Evolutionary conservation across 768 basidiomycete genomes (phyloP).

Genomic region (Hemileccinum rubropunctum): DNA sequence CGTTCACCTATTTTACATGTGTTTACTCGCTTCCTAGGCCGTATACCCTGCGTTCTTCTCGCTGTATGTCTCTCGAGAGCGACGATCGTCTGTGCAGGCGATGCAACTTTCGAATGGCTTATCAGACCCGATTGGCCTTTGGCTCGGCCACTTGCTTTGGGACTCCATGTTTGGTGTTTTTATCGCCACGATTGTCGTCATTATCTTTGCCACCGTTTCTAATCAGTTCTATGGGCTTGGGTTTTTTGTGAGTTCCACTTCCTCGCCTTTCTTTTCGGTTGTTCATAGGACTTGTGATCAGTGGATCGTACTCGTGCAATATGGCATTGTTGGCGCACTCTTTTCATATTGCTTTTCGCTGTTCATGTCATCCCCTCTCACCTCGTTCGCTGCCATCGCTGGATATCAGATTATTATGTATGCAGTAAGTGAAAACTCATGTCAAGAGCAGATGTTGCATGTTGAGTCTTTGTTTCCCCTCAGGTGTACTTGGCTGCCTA

Average conservation of each 20-base stretch:
- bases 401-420: constrained; percentile 74
- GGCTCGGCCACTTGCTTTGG: constrained; percentile 78
- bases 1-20: neutral
- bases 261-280: neutral
- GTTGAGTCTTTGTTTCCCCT: neutral
- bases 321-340: constrained; percentile 64
- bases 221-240: constrained; percentile 70
- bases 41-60: constrained; percentile 83
- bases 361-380: constrained; percentile 59
- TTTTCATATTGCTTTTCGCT: constrained; percentile 68
- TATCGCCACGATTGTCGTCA: constrained; percentile 60
- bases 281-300: constrained; percentile 25
- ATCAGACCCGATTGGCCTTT: constrained; percentile 64
- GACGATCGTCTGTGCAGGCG: constrained; percentile 65
- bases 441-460: neutral
- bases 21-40: constrained; percentile 37
- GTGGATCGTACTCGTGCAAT: constrained; percentile 72
- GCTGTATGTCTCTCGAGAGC: constrained; percentile 72
- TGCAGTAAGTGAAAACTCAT: constrained; percentile 44
- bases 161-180: constrained; percentile 60
- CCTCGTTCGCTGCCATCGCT: constrained; percentile 70
- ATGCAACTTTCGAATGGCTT: constrained; percentile 83
- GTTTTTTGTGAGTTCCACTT: constrained; percentile 46
- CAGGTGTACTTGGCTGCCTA: constrained; percentile 67
- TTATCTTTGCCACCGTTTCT: constrained; percentile 55